Base-by-base conservation (phyloP, 306 rosid species). In the Sophora flavescens region DNA sequence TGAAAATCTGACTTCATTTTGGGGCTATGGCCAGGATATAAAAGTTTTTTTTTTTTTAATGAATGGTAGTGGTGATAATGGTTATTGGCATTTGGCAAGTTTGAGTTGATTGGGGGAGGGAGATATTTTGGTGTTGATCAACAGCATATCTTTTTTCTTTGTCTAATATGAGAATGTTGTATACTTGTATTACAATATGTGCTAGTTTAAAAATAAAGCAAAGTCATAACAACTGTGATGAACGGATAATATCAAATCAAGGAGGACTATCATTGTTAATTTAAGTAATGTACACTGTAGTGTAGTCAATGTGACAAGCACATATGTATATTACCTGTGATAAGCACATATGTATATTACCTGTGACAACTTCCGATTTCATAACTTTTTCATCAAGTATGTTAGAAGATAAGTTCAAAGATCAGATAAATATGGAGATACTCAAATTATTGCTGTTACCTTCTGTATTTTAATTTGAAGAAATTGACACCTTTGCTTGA, bases 401-500 rank as follows among this genome's bases (percentile, higher is more conserved):
- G 36, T 77, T 61, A 45, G n/a, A 66, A 72, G 26, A 59, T 54
- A 51, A 15, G 68, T 63, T 68, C 30, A 17, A 15, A 33, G 62
- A 51, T 62, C 60, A 45, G 47, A 68, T 42, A 58, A 39, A 38
- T 35, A 42, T 35, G 13, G 33, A 8, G 59, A 74, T 70, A 47
- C 54, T 62, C 15, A 38, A 64, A 18, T 16, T 39, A 44, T 44
- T 33, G 33, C 18, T 47, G 32, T 48, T 70, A 63, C 10, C 51
- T 69, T 70, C 30, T 54, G 16, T 74, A 42, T 79, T 79, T 45
- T 32, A 48, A 74, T 78, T 41, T 33, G 48, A 60, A 62, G 42
- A 74, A 74, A 66, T 45, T 62, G 30, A 50, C 47, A 26, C 18
- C 36, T 75, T 68, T 69, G 74, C 59, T 28, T 72, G 35, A 6